phyloP scores from a whole-genome alignment of 2,329 filamentous ascomycete genomes.

The Neobulgaria alba region DNA sequence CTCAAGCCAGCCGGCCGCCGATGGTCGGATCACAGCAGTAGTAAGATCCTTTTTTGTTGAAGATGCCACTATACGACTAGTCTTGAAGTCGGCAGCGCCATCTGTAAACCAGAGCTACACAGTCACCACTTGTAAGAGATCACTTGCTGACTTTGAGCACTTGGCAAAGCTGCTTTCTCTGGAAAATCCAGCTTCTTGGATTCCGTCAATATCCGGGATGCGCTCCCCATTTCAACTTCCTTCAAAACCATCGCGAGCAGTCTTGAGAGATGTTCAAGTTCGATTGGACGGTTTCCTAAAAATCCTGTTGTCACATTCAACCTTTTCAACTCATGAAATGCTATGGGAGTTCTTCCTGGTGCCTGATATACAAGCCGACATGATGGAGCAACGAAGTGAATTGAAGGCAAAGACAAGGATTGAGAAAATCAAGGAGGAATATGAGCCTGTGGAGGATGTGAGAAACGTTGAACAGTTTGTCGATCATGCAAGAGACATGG shows the following conservation, averaged over 20 bases:
- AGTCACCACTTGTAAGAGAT: slow-evolving; percentile 87
- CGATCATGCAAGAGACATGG: slow-evolving; percentile 80
- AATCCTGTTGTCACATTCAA: slow-evolving; percentile 78
- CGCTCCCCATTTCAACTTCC: slow-evolving; percentile 89
- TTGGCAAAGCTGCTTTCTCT: slow-evolving; percentile 73
- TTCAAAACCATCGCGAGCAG: slow-evolving; percentile 78
- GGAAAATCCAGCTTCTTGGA: slow-evolving; percentile 93
- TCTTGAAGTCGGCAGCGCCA: slow-evolving; percentile 87
- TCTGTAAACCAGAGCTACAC: slow-evolving; percentile 77
- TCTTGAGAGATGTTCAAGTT: slow-evolving; percentile 80
- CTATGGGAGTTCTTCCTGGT: slow-evolving; percentile 99
- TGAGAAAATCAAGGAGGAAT: slow-evolving; percentile 84
- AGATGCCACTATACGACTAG: slow-evolving; percentile 84
- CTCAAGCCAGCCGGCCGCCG: slow-evolving; percentile 59
- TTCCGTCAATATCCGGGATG: slow-evolving; percentile 68
- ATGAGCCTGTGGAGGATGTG: slow-evolving; percentile 72
- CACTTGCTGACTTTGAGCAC: slow-evolving; percentile 83
- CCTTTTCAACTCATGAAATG: slow-evolving; percentile 93
- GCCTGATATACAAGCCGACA: slow-evolving; percentile 80
- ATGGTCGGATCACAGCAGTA: slow-evolving; percentile 81
- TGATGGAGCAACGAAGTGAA: slow-evolving; percentile 81
- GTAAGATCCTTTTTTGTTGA: slow-evolving; percentile 96
- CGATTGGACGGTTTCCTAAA: slow-evolving; percentile 82
- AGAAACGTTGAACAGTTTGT: slow-evolving; percentile 90
- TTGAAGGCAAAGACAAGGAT: slow-evolving; percentile 76